phyloP scores from a whole-genome alignment of 1,284 basidiomycete genomes.

The Fomes fomentarius region DNA sequence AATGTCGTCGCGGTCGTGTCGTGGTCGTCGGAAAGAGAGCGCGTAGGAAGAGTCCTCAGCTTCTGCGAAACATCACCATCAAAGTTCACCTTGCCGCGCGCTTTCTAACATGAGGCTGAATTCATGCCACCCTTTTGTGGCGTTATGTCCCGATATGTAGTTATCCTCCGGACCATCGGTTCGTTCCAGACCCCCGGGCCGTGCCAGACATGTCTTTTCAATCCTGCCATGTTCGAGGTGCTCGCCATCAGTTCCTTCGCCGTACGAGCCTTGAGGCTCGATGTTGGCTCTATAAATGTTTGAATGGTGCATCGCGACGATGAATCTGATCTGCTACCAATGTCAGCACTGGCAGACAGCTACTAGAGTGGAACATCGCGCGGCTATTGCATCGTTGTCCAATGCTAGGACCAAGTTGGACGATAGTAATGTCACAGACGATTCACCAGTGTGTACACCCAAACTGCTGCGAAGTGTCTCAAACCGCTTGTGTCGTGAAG shows the following conservation, averaged over 20 bases:
- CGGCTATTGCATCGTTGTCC: no score
- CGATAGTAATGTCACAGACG: no score
- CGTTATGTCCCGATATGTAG: slow-evolving; percentile 7
- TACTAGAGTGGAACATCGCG: no score
- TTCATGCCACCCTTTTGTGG: not conserved
- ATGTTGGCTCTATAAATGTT: no score
- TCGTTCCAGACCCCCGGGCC: not conserved
- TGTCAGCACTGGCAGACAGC: no score
- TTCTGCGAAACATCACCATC: slow-evolving; percentile 27
- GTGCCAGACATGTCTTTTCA: not conserved
- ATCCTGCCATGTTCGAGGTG: not conserved
- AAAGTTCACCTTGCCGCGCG: slow-evolving; percentile 25
- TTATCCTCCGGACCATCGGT: not conserved
- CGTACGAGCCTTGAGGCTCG: no score
- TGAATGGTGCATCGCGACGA: no score
- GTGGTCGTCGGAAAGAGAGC: slow-evolving; percentile 26
- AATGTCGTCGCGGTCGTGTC: slow-evolving; percentile 26
- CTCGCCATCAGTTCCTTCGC: no score
- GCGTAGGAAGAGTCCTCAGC: slow-evolving; percentile 19
- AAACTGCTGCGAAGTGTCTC: no score
- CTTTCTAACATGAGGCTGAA: slow-evolving; percentile 9
- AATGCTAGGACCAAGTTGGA: no score
- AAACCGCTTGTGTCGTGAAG: slow-evolving; percentile 36
- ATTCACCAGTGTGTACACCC: no score
- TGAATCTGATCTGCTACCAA: no score